phyloP scores from a whole-genome alignment of 2,329 filamentous ascomycete genomes.

The Macrophomina phaseolina region DNA sequence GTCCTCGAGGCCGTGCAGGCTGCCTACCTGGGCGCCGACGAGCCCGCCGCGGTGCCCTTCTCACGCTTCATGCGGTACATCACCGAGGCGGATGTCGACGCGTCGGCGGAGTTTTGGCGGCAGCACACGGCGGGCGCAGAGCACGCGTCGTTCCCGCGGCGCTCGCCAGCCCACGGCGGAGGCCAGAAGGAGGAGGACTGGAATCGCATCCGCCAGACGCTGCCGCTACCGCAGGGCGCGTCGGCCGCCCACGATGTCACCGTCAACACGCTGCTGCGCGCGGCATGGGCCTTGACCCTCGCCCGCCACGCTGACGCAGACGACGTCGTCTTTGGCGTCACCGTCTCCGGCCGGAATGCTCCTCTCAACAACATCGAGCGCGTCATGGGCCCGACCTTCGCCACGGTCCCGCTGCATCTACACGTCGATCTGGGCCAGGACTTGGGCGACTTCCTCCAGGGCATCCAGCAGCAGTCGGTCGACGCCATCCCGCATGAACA shows the following conservation, averaged over 20 bases:
- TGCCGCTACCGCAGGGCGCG: neutral
- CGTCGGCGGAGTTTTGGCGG: neutral
- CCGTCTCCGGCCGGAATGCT: constrained; percentile 44
- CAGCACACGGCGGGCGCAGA: neutral
- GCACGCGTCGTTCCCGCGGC: neutral
- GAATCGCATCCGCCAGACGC: neutral
- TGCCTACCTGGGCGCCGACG: neutral
- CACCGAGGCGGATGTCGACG: neutral
- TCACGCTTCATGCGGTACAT: neutral
- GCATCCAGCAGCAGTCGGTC: neutral
- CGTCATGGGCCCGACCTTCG: constrained; percentile 45
- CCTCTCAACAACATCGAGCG: constrained; percentile 40
- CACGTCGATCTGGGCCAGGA: constrained; percentile 28
- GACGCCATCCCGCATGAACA: constrained; percentile 1
- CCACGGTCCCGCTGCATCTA: constrained; percentile 42
- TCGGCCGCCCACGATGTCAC: constrained; percentile 27
- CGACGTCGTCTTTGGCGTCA: constrained; percentile 44
- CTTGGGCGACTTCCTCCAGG: constrained; percentile 25
- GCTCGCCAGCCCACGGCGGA: neutral
- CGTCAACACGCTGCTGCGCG: constrained; percentile 33
- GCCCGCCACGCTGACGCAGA: constrained; percentile 31
- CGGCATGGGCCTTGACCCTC: constrained; percentile 35
- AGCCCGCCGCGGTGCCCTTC: neutral
- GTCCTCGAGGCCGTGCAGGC: constrained; percentile 1
- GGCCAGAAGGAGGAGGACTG: neutral